Conservation (phyloP, 1,284 basidiomycete species). For the Xerocomus minutiporus region DNA sequence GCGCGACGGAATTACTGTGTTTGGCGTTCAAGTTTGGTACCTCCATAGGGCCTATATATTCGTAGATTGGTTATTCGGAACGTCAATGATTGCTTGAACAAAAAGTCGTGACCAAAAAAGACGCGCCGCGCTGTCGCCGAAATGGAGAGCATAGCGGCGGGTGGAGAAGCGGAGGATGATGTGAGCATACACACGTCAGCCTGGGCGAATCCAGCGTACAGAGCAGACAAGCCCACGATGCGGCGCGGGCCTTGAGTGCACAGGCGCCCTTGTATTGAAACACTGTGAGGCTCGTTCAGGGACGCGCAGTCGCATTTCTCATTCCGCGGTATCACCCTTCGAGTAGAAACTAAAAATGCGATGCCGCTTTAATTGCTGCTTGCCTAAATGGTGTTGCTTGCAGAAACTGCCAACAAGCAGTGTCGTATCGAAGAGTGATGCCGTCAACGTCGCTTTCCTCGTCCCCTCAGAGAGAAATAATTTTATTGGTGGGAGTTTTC, state of each 20-base stretch:
- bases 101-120: background rate
- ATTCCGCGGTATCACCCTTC: slow-evolving; percentile 18
- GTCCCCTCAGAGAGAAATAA: background rate
- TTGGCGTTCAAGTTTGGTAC: background rate
- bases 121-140: slow-evolving; percentile 13
- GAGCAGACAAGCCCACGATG: background rate
- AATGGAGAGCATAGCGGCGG: slow-evolving; percentile 3
- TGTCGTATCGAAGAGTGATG: slow-evolving; percentile 8
- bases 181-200: slow-evolving; percentile 10
- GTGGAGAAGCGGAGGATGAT: background rate
- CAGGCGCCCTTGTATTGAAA: background rate
- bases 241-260: background rate
- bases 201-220: background rate
- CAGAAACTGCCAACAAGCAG: slow-evolving; percentile 11
- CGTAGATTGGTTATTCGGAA: slow-evolving; percentile 19
- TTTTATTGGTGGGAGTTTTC: background rate
- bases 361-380: slow-evolving; percentile 23
- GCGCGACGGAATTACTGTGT: slow-evolving; percentile 5
- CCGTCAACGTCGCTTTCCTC: slow-evolving; percentile 16
- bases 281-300: background rate
- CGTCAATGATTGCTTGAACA: background rate
- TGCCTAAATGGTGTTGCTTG: slow-evolving; percentile 22
- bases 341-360: slow-evolving; percentile 13
- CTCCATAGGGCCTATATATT: background rate
- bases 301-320: background rate